These are phyloP conservation scores for Chlorella sp. DNA, from an alignment of 139 green algal species.

Conservation along the genomic window DNA sequence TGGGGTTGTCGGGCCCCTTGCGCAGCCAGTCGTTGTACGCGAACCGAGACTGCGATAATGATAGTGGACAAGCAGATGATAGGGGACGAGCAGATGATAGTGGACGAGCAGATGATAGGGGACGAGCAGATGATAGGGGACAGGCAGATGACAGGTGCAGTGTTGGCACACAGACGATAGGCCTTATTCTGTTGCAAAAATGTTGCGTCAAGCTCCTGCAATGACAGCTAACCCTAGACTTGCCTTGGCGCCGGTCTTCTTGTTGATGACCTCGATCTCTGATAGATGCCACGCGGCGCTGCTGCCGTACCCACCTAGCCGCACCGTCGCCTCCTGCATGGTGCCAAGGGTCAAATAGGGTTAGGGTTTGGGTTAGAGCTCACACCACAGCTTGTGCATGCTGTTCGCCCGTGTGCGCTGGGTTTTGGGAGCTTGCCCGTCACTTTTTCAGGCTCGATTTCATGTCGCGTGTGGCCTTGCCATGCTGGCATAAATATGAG, in stretches of 20 bases:
- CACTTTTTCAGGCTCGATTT: no score
- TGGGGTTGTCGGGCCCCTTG: slow-evolving; percentile 6
- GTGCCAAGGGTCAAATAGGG: no score
- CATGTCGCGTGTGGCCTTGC: no score
- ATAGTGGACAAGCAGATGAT: background rate
- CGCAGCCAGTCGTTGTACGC: slow-evolving; percentile 33
- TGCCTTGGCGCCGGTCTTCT: background rate
- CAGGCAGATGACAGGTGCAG: background rate
- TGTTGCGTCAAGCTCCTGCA: background rate
- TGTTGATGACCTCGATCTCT: slow-evolving; percentile 14
- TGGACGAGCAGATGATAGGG: background rate
- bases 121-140: background rate
- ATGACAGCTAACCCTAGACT: background rate
- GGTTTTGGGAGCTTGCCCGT: no score
- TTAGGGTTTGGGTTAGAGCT: no score
- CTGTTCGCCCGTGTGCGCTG: no score
- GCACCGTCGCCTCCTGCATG: slow-evolving; percentile 29
- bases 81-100: background rate
- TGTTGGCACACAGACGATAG: no score
- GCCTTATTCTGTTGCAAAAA: no score
- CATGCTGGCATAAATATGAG: no score
- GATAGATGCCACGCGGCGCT: slow-evolving; percentile 22
- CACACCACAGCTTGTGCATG: no score
- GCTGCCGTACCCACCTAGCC: slow-evolving; percentile 23
- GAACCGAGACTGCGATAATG: slow-evolving; percentile 3